Evolutionary conservation across 2,329 filamentous ascomycete genomes (phyloP).

Genomic region (Zasmidium angulare): DNA sequence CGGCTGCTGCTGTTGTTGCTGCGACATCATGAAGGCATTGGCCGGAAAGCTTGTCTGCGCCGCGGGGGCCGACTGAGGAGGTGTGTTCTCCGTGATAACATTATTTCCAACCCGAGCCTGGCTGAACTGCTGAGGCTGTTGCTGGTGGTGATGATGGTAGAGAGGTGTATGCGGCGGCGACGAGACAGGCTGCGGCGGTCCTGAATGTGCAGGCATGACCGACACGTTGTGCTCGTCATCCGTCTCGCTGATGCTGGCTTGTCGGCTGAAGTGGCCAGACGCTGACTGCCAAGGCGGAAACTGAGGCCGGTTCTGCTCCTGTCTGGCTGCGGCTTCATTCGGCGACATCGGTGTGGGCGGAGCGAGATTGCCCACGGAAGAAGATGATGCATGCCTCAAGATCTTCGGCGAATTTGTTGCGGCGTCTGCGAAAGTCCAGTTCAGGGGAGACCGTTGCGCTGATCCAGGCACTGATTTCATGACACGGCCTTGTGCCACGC

Average conservation of each 20-base stretch:
- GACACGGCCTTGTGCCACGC: conserved; percentile 43
- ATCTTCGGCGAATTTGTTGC: conserved; percentile 47
- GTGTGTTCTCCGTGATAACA: conserved; percentile 46
- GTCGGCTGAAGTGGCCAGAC: conserved; percentile 33
- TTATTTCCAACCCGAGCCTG: conserved; percentile 31
- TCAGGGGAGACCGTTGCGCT: conserved; percentile 50
- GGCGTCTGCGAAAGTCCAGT: conserved; percentile 47
- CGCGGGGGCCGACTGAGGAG: conserved; percentile 52
- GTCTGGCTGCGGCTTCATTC: conserved; percentile 32
- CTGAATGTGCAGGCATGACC: conserved; percentile 1
- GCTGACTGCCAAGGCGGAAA: conserved; percentile 43
- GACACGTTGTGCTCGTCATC: conserved; percentile 30
- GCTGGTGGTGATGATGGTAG: conserved; percentile 28
- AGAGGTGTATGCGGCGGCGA: conserved; percentile 50
- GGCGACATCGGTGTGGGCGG: conserved; percentile 52
- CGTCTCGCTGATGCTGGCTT: conserved; percentile 43
- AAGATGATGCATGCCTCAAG: conserved; percentile 36
- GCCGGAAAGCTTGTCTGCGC: conserved; percentile 48
- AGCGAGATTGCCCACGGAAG: conserved; percentile 41
- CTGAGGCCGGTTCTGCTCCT: conserved; percentile 26
- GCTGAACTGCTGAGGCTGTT: conserved; percentile 18
- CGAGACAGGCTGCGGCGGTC: conserved; percentile 31
- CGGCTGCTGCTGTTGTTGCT: conserved; percentile 18
- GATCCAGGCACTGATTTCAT: conserved; percentile 47
- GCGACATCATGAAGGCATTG: conserved; percentile 34